Conservation (phyloP, 2,329 filamentous ascomycete genomes). For the Ophiostoma australiae region DNA sequence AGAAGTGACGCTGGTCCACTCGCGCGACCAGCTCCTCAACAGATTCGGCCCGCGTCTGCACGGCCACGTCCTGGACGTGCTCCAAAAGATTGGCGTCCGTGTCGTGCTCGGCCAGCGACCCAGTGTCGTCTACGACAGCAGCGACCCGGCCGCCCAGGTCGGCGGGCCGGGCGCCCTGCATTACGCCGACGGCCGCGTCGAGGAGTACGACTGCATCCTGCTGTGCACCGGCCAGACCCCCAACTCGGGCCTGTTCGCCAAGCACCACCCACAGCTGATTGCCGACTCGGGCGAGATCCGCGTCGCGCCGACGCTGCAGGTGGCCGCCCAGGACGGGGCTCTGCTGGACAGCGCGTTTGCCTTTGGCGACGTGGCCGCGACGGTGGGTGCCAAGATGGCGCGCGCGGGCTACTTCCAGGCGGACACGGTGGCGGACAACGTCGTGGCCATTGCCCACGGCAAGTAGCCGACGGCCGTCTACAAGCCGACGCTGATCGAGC, state of each 20-base stretch:
- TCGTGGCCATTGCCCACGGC: constrained; percentile 31
- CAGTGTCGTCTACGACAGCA: constrained; percentile 36
- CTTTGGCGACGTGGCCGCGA: constrained; percentile 59
- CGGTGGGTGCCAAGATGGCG: constrained; percentile 47
- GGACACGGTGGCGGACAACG: constrained; percentile 49
- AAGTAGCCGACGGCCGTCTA: constrained; percentile 14
- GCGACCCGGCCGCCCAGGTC: constrained; percentile 35
- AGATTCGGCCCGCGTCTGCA: constrained; percentile 37
- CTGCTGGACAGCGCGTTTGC: constrained; percentile 53
- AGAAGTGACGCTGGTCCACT: constrained; percentile 54
- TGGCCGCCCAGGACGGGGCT: constrained; percentile 32
- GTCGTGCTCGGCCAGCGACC: constrained; percentile 50
- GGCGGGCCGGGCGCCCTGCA: constrained; percentile 33
- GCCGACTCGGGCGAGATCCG: constrained; percentile 46
- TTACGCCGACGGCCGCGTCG: constrained; percentile 37
- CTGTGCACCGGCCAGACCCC: constrained; percentile 57
- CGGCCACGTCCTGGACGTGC: constrained; percentile 36
- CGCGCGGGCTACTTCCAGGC: constrained; percentile 48
- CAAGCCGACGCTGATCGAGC: constrained; percentile 18
- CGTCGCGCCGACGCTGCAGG: constrained; percentile 54
- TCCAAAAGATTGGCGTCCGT: constrained; percentile 45
- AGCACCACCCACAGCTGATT: constrained; percentile 41
- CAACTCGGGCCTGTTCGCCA: constrained; percentile 45
- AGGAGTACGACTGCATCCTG: constrained; percentile 39
- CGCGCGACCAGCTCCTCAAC: constrained; percentile 44